Evolutionary conservation across 1,284 basidiomycete genomes (phyloP).

Genomic region (Ustilago cynodontis): DNA sequence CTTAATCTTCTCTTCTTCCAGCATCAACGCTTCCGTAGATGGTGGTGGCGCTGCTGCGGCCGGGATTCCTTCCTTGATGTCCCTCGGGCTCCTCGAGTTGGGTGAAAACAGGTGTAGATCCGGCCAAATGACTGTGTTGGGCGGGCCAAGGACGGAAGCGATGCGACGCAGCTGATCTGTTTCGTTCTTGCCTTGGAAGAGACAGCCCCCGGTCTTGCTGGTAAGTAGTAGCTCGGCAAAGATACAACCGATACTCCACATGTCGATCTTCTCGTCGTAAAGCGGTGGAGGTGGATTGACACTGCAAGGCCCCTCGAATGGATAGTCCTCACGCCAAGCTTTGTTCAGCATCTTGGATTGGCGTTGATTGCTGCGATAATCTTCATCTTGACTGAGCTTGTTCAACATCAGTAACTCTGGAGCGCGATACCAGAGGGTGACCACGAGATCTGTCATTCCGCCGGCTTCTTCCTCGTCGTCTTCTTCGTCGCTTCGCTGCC

Average conservation of each 20-base stretch:
- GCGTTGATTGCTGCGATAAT: background rate
- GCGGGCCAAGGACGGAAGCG: conserved; percentile 90
- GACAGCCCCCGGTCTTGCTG: conserved; percentile 78
- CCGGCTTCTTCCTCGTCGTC: conserved; percentile 71
- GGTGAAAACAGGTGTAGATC: conserved; percentile 80
- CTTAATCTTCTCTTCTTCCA: conserved; percentile 33
- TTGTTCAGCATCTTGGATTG: background rate
- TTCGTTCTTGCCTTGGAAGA: conserved; percentile 96
- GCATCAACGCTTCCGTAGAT: background rate
- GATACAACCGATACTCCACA: conserved; percentile 97
- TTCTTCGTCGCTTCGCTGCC: background rate
- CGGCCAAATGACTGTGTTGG: conserved; percentile 87
- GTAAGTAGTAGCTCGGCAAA: conserved; percentile 90
- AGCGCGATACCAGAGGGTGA: conserved; percentile 98
- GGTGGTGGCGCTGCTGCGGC: background rate
- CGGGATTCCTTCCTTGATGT: background rate
- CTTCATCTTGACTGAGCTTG: conserved; percentile 2
- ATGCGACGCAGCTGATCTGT: conserved; percentile 84
- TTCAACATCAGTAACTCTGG: conserved; percentile 28
- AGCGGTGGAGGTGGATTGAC: background rate
- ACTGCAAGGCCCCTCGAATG: too few species aligned
- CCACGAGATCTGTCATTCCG: conserved; percentile 95
- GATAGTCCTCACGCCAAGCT: too few species aligned
- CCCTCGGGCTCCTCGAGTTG: conserved; percentile 58
- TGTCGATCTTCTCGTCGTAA: conserved; percentile 65